Evolutionary conservation across 1,284 basidiomycete species (phyloP), one percentile per base, ranked within the genome.

Genomic region (Pterulicium gracile): DNA sequence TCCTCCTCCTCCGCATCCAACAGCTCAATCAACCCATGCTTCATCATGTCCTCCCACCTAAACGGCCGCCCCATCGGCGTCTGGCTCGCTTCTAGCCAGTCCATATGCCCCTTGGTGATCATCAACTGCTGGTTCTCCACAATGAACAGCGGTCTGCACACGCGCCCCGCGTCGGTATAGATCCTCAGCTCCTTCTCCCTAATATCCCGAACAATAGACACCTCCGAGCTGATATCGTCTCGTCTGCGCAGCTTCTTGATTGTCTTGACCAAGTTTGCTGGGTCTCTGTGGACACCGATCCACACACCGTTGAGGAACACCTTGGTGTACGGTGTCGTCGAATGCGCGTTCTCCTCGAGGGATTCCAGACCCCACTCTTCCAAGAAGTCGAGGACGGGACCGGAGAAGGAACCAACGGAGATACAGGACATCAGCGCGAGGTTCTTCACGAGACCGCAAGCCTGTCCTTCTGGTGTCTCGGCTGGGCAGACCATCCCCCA

Each of bases 401-500:
- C 92, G 23, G 93, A 94, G 50, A 90, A 83, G 1, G 94, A 95
- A 44, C 96, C 96, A 54, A 98, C 95, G 34, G 96, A 98, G 51
- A 98, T 96, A 65, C 92, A 95, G 4, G 94, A 75, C 94, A 98
- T 97, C 55, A 98, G 80, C 5, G 95, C 90, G 51, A 99, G 69
- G 65, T 99, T 98, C 73, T 99, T 98, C 65, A 98, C 96, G 42
- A 98, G 77, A 67, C 95, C 95, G 69, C 95, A 99, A 51, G 95
- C 96, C 64, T 98, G 95, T 47, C 95, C 95, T 83, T 99, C 95
- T 4, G 95, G 95, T 10, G 95, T 99, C 65, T 99, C 95, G 44
- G 96, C 96, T 36, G 95, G 96, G 61, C 93, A 97, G 10, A 99
- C 95, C 93, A 98, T 97, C 41, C 95, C 95, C 95, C 95, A 99